Percentiles rank a stretch among this genome's conserved stretches.
Conservation (phyloP, 1,284 basidiomycete genomes). For the Cystobasidium sp. region DNA sequence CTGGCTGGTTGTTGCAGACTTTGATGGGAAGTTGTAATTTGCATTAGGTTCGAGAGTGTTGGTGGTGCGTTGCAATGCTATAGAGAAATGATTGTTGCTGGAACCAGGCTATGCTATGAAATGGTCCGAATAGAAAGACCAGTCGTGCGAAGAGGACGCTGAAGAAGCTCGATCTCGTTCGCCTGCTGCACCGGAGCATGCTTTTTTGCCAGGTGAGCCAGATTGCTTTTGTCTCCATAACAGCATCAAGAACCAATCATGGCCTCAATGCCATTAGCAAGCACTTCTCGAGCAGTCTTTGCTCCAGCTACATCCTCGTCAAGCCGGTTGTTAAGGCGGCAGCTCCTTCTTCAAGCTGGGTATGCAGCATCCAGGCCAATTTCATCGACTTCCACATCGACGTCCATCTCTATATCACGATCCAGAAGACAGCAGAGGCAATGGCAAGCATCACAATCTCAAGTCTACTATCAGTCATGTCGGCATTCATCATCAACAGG, state of each 20-base stretch:
- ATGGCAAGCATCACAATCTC: background rate
- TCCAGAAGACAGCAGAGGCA: background rate
- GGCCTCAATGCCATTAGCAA: conserved; percentile 14
- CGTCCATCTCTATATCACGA: background rate
- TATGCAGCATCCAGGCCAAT: conserved; percentile 20
- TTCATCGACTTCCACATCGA: conserved; percentile 3
- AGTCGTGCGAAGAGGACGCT: too few species aligned
- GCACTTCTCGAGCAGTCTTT: conserved; percentile 24
- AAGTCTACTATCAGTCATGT: background rate
- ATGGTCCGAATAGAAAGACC: too few species aligned
- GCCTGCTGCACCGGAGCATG: background rate
- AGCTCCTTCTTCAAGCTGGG: conserved; percentile 19
- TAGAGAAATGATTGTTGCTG: background rate
- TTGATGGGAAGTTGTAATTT: background rate
- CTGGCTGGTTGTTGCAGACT: too few species aligned
- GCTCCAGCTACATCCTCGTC: conserved; percentile 1
- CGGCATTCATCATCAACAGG: conserved; percentile 25
- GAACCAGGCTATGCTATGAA: too few species aligned
- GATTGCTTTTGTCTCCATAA: background rate
- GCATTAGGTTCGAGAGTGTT: background rate
- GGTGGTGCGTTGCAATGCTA: background rate
- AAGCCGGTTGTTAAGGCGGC: conserved; percentile 2
- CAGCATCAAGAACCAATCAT: background rate
- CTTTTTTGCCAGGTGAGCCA: background rate
- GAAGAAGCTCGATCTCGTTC: too few species aligned